A percentile compares a stretch with the other conserved stretches of the same genome.
Conservation (phyloP, 176 grass and related monocot genomes). For the Zea luxurians region DNA sequence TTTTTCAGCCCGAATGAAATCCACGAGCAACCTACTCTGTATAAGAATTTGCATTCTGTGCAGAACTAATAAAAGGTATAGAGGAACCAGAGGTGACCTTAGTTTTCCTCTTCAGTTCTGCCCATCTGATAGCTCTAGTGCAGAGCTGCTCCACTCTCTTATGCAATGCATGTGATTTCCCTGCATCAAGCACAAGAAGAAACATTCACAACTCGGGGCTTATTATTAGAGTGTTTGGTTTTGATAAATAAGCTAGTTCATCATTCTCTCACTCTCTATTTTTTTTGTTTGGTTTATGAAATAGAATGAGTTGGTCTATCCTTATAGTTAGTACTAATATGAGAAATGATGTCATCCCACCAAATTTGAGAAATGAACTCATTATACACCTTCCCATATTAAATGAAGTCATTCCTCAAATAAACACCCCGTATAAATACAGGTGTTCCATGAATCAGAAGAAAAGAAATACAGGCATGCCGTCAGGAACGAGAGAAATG, state of each 20-base stretch:
- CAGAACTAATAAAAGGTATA: neutral
- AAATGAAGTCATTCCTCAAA: no score
- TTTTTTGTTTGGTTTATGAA: no score
- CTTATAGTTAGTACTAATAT: no score
- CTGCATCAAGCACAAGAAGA: slow-evolving; percentile 40
- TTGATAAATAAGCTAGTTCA: no score
- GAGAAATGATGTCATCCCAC: no score
- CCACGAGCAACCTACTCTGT: neutral
- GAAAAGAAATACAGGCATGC: neutral
- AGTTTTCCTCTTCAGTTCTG: slow-evolving; percentile 88
- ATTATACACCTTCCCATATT: no score
- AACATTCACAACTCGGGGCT: neutral
- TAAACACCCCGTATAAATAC: neutral
- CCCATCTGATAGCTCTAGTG: slow-evolving; percentile 95
- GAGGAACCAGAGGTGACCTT: slow-evolving; percentile 47
- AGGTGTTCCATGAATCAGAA: neutral
- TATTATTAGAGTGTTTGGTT: no score
- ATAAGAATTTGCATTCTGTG: neutral
- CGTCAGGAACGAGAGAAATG: neutral
- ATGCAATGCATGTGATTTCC: slow-evolving; percentile 96
- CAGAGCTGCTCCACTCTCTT: slow-evolving; percentile 99
- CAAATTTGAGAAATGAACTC: no score
- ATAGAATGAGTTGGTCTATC: no score
- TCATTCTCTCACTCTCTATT: no score
- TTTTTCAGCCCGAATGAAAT: neutral